These are phyloP conservation scores for Rehmannia glutinosa DNA, from an alignment of 257 asterid genomes.

Conservation along the genomic window DNA sequence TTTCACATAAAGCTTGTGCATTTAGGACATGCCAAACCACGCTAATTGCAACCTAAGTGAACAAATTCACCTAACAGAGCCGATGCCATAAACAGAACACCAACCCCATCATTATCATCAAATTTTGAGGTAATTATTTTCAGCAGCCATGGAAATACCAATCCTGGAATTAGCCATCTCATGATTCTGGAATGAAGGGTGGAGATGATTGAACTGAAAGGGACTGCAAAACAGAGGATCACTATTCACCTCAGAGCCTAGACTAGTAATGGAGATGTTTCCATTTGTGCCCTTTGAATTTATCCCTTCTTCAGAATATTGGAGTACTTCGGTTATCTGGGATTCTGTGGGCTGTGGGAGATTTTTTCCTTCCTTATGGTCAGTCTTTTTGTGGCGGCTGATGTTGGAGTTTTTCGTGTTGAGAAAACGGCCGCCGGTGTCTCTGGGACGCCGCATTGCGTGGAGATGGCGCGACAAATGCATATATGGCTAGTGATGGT, in stretches of 20 bases:
- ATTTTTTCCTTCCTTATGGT: neutral
- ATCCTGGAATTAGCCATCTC: constrained; percentile 33
- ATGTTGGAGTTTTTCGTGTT: constrained; percentile 28
- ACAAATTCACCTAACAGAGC: constrained; percentile 20
- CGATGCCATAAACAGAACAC: neutral
- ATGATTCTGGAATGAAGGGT: constrained; percentile 18
- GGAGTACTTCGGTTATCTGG: constrained; percentile 42
- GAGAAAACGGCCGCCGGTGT: constrained; percentile 70
- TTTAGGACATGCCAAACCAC: constrained; percentile 81
- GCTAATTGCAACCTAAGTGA: constrained; percentile 43
- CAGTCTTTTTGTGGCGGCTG: neutral
- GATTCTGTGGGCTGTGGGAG: constrained; percentile 25
- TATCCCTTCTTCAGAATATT: constrained; percentile 33
- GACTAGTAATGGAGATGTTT: constrained; percentile 18
- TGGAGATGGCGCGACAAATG: constrained; percentile 73
- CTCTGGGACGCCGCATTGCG: constrained; percentile 70
- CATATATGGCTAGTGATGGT: constrained; percentile 38
- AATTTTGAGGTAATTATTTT: constrained; percentile 40
- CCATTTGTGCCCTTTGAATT: constrained; percentile 22
- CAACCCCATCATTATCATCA: constrained; percentile 25
- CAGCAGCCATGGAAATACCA: constrained; percentile 26
- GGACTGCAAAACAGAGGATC: neutral
- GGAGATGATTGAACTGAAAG: constrained; percentile 19
- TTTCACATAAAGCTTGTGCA: neutral
- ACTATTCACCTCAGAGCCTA: constrained; percentile 33